These are phyloP conservation scores for Russula griseocarnosa DNA, from an alignment of 768 basidiomycete species.

Conservation along the genomic window DNA sequence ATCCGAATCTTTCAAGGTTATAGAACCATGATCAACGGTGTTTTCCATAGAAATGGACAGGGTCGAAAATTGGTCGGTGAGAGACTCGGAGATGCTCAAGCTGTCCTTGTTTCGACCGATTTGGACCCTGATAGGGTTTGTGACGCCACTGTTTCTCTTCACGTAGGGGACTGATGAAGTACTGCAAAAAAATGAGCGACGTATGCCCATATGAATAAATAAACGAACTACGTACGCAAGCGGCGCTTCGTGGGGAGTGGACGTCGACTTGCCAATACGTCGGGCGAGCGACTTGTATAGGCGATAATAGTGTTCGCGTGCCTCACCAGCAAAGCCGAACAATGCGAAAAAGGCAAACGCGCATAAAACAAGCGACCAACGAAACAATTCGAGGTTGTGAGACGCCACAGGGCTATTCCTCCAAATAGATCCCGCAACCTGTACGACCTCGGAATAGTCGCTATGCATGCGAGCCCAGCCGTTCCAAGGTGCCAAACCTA, in stretches of 20 bases:
- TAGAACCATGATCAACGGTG: too few relatives aligned
- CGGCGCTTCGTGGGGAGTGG: neutral
- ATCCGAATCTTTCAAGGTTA: too few relatives aligned
- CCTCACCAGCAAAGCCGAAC: neutral
- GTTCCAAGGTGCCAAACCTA: slow-evolving; percentile 27
- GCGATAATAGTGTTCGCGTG: neutral
- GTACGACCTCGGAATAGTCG: neutral
- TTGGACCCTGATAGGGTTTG: neutral
- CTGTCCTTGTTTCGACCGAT: too few relatives aligned
- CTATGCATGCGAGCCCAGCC: neutral
- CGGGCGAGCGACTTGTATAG: too few relatives aligned
- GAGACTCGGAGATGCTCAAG: too few relatives aligned
- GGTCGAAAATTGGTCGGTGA: too few relatives aligned
- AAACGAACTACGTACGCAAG: slow-evolving; percentile 5
- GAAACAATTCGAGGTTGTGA: neutral
- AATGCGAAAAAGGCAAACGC: neutral
- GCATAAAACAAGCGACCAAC: neutral
- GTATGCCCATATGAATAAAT: too few relatives aligned
- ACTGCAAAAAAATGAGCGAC: neutral
- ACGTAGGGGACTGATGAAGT: neutral
- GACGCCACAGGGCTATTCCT: neutral
- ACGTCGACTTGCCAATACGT: too few relatives aligned
- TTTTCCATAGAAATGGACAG: too few relatives aligned
- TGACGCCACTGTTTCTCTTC: neutral
- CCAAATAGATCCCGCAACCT: neutral